A percentile compares a stretch with the other conserved stretches of the same genome.
phyloP scores from a whole-genome alignment of 768 basidiomycete genomes.

The Multifurca ochricompacta region DNA sequence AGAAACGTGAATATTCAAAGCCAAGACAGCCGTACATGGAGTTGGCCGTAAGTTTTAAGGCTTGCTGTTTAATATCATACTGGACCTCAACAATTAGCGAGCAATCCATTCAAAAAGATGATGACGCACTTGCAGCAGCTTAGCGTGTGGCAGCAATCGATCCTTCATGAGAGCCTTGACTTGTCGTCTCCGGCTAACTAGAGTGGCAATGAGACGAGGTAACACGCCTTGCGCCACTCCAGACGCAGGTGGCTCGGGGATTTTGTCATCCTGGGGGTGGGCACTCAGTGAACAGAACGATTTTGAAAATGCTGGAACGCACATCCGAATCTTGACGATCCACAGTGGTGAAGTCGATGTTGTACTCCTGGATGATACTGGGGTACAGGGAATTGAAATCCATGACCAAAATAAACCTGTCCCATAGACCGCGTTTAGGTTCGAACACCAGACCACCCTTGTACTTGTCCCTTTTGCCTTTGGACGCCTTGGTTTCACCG shows the following conservation, averaged over 20 bases:
- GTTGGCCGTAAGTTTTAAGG: conserved; percentile 95
- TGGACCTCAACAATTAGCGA: conserved; percentile 27
- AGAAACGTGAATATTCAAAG: conserved; percentile 95
- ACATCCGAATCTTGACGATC: conserved; percentile 59
- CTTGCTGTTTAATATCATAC: conserved; percentile 97
- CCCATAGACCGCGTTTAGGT: conserved; percentile 93
- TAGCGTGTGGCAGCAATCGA: conserved; percentile 57
- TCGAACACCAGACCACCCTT: conserved; percentile 98
- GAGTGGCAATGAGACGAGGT: conserved; percentile 95
- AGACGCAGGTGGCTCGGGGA: conserved; percentile 78
- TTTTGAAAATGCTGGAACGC: conserved; percentile 10
- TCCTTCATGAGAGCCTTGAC: conserved; percentile 97
- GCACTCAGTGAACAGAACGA: background rate
- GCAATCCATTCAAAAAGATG: background rate
- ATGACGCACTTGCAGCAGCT: conserved; percentile 66
- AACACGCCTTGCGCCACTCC: conserved; percentile 78
- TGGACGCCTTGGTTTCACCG: conserved; percentile 40
- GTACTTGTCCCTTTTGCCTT: conserved; percentile 85
- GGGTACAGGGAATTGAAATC: conserved; percentile 99
- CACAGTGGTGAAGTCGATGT: conserved; percentile 98
- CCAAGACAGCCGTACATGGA: conserved; percentile 99
- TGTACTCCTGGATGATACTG: conserved; percentile 98
- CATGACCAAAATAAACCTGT: conserved; percentile 97
- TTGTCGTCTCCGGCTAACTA: conserved; percentile 81
- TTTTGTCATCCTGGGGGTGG: conserved; percentile 66